Evolutionary conservation across 768 basidiomycete species (phyloP).

Genomic region (Cantharellus cinnabarinus): DNA sequence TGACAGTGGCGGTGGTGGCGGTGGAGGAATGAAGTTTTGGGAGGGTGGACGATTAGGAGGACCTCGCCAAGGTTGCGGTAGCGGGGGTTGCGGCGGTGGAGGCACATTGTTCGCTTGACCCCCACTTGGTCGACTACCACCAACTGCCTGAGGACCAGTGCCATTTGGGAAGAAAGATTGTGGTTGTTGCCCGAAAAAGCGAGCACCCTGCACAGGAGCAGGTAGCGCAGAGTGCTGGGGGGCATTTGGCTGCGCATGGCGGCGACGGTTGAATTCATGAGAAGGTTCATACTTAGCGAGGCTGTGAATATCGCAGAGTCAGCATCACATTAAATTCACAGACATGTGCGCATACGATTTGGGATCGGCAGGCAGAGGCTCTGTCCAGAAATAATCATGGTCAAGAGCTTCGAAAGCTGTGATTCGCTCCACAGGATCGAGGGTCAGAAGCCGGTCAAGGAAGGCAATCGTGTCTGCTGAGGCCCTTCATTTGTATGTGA

Average conservation of each 20-base stretch:
- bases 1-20: too few species aligned
- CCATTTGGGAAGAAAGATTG: too few species aligned
- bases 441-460: constrained; percentile 57
- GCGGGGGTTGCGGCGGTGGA: too few species aligned
- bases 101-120: too few species aligned
- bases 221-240: not conserved
- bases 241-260: not conserved
- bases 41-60: too few species aligned
- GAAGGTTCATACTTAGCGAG: constrained; percentile 10
- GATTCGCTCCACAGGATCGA: constrained; percentile 66
- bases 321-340: not conserved
- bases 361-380: constrained; percentile 40
- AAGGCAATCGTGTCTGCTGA: constrained; percentile 60
- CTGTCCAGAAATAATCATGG: constrained; percentile 88
- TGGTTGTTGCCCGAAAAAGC: too few species aligned
- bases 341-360: constrained; percentile 12
- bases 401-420: constrained; percentile 76
- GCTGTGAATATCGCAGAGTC: not conserved
- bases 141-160: too few species aligned
- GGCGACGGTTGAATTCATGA: constrained; percentile 12
- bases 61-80: too few species aligned
- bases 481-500: constrained; percentile 24
- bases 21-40: too few species aligned
- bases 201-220: not conserved
- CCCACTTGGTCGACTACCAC: too few species aligned